These are phyloP conservation scores for Cladosporium sp. DNA, from an alignment of 2,329 filamentous ascomycete genomes.

Conservation along the genomic window DNA sequence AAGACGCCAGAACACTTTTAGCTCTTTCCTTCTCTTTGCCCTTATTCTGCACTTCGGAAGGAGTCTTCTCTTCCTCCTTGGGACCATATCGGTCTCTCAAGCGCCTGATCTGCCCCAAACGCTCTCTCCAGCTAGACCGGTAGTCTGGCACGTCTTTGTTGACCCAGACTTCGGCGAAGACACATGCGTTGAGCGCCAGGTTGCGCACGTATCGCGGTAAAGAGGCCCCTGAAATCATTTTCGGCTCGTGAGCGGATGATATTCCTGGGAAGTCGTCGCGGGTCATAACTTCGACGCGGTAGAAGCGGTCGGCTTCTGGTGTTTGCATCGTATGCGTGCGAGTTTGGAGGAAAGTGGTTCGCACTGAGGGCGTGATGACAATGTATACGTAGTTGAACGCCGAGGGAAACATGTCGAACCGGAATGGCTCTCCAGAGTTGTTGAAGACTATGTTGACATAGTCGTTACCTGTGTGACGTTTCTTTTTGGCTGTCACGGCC, in stretches of 20 bases:
- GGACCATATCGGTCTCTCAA: conserved; percentile 60
- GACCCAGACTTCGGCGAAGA: conserved; percentile 89
- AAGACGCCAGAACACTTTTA: conserved; percentile 14
- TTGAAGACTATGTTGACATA: conserved; percentile 99
- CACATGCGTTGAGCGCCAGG: conserved; percentile 85
- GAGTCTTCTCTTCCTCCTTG: not conserved
- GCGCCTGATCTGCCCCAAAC: conserved; percentile 77
- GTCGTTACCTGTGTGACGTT: conserved; percentile 93
- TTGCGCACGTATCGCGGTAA: conserved; percentile 83
- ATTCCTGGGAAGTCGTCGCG: conserved; percentile 87
- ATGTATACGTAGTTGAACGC: conserved; percentile 98
- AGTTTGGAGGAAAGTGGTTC: conserved; percentile 68
- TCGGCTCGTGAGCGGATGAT: conserved; percentile 81
- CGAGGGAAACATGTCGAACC: conserved; percentile 78
- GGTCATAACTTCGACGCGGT: conserved; percentile 84
- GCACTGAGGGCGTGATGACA: conserved; percentile 83
- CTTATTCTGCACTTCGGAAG: not conserved
- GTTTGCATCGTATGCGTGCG: conserved; percentile 44
- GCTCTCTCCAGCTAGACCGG: conserved; percentile 82
- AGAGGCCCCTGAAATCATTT: conserved; percentile 79
- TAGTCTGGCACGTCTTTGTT: conserved; percentile 65
- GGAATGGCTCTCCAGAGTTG: conserved; percentile 80
- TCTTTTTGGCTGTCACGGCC: conserved; percentile 59
- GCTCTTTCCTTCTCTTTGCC: conserved; percentile 11
- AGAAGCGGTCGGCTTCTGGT: conserved; percentile 54